These are phyloP conservation scores for Stachybotrys chlorohalonatus DNA, from an alignment of 2,329 filamentous ascomycete genomes.

Conservation along the genomic window DNA sequence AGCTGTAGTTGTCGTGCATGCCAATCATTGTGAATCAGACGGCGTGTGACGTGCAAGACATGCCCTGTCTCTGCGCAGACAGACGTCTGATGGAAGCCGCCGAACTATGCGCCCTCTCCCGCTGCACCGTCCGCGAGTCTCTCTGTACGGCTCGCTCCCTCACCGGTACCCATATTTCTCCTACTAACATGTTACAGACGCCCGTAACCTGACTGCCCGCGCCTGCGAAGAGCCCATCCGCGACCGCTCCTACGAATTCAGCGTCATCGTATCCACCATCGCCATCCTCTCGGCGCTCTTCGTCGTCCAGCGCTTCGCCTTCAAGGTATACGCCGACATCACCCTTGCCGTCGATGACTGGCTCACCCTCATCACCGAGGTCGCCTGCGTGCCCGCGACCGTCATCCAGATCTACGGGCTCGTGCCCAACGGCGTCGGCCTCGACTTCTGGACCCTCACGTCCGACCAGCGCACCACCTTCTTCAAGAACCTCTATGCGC, in stretches of 20 bases:
- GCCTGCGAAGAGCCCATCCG: slow-evolving; percentile 4
- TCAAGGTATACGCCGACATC: slow-evolving; percentile 15
- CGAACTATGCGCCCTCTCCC: neutral
- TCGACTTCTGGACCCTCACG: slow-evolving; percentile 19
- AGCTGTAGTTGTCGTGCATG: neutral
- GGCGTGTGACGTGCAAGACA: neutral
- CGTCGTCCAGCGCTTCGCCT: slow-evolving; percentile 21
- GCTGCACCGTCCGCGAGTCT: neutral
- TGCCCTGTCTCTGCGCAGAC: neutral
- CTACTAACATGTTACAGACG: neutral
- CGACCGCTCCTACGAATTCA: slow-evolving; percentile 6
- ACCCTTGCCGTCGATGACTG: slow-evolving; percentile 18
- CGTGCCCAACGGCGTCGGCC: slow-evolving; percentile 14
- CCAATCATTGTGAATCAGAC: neutral
- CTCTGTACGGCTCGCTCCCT: neutral
- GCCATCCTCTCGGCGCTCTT: slow-evolving; percentile 21
- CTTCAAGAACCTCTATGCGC: slow-evolving; percentile 15
- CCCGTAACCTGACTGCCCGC: slow-evolving; percentile 5
- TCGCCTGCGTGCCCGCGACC: slow-evolving; percentile 10
- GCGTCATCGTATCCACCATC: slow-evolving; percentile 6
- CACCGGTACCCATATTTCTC: neutral
- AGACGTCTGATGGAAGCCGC: neutral
- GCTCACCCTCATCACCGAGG: slow-evolving; percentile 10
- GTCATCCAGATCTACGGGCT: slow-evolving; percentile 11
- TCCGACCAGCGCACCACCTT: slow-evolving; percentile 6